phyloP scores from a whole-genome alignment of 345 rosid genomes.

The Cardamine occulta region DNA sequence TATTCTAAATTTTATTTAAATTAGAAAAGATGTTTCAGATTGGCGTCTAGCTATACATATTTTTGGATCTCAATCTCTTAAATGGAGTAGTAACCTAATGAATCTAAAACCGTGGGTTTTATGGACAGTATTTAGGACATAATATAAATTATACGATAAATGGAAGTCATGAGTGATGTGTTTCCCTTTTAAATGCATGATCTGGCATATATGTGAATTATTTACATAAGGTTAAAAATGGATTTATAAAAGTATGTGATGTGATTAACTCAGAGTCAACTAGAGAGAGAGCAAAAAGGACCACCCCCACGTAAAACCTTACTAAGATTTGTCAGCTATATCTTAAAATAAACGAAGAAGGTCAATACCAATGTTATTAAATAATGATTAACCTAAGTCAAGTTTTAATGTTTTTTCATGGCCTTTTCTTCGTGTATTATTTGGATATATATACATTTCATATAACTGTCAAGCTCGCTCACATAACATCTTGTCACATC shows the following conservation, averaged over 20 bases:
- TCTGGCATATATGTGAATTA: conserved; percentile 9
- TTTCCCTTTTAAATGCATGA: background rate
- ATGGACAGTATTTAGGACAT: background rate
- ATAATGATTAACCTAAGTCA: conserved; percentile 28
- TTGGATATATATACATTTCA: background rate
- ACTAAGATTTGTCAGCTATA: conserved; percentile 18
- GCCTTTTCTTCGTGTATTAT: conserved; percentile 17
- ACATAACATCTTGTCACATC: conserved; percentile 23
- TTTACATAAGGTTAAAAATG: conserved; percentile 4
- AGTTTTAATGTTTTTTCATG: conserved; percentile 31
- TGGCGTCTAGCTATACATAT: background rate
- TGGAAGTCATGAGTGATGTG: conserved; percentile 19
- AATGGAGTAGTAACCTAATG: background rate
- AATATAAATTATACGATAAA: too few relatives aligned
- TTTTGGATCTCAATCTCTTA: background rate
- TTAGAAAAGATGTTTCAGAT: background rate
- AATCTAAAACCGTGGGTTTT: background rate
- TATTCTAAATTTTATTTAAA: background rate
- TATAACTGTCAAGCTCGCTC: conserved; percentile 19
- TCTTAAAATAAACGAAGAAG: conserved; percentile 26
- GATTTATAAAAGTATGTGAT: conserved; percentile 4
- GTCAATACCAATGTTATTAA: conserved; percentile 14
- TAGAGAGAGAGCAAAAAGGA: conserved; percentile 28
- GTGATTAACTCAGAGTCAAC: conserved; percentile 57
- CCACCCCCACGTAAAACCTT: conserved; percentile 53